Conservation (phyloP, 441 rosid genomes). For the Capsella rubella region DNA sequence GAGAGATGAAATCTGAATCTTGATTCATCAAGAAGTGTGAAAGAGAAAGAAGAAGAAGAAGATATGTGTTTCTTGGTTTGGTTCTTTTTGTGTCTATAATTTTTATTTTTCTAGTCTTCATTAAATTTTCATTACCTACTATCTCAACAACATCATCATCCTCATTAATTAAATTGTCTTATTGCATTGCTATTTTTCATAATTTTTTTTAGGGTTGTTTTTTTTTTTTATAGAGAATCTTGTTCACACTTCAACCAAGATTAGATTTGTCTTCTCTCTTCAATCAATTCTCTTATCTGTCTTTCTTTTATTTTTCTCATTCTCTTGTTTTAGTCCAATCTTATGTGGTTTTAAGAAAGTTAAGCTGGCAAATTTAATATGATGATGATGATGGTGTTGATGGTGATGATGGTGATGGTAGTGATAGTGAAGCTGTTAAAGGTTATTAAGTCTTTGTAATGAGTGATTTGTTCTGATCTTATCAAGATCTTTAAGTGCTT, state of each 20-base stretch:
- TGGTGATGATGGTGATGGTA: slow-evolving; percentile 23
- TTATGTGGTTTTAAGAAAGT: slow-evolving; percentile 23
- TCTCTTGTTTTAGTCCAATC: slow-evolving; percentile 3
- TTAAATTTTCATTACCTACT: slow-evolving; percentile 41
- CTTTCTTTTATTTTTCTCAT: not conserved
- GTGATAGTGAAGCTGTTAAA: slow-evolving; percentile 28
- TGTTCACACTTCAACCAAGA: slow-evolving; percentile 33
- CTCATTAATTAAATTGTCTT: slow-evolving; percentile 32
- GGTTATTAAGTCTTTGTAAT: slow-evolving; percentile 26
- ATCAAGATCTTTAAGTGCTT: slow-evolving; percentile 36
- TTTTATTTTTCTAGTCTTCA: slow-evolving; percentile 29
- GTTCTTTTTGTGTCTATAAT: slow-evolving; percentile 44
- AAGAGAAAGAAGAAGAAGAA: slow-evolving; percentile 51
- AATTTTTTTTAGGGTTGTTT: not conserved
- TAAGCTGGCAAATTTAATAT: slow-evolving; percentile 36
- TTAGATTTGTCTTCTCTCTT: slow-evolving; percentile 30
- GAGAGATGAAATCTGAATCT: slow-evolving; percentile 4
- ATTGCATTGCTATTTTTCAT: slow-evolving; percentile 30
- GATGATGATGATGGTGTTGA: slow-evolving; percentile 23
- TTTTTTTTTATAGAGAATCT: slow-evolving; percentile 2
- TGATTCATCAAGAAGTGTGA: slow-evolving; percentile 51
- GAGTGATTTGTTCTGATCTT: slow-evolving; percentile 33
- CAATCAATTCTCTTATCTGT: slow-evolving; percentile 14
- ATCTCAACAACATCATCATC: slow-evolving; percentile 43
- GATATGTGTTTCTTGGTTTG: slow-evolving; percentile 55